Base-by-base conservation (phyloP, 805 yeast species). In the Metschnikowia peoriensis region DNA sequence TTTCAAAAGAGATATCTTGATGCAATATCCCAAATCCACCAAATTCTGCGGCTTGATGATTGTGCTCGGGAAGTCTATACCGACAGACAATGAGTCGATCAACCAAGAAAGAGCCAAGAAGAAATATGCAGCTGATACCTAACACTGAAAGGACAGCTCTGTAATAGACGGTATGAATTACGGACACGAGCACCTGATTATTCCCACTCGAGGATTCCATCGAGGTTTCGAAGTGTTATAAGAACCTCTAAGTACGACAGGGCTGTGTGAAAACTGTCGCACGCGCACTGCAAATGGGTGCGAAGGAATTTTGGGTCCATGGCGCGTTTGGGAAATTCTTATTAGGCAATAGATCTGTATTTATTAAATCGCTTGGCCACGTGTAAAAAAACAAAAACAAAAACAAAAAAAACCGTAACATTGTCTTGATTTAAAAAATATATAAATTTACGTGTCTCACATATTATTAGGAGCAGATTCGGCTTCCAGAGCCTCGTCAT, bases 1-100 rank as follows among this genome's bases (percentile, higher is more conserved):
- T 50, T 28, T 34, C 46, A 14, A 44, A 16, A 32, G 49, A 41
- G 28, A 28, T 45, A 34, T 41, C 45, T 32, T 27, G 16, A n/a
- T 34, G 41, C 6, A 22, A 40, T 12, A 27, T 10, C 38, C 38
- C 34, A 32, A 44, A 12, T 28, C 22, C 17, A 11, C 8, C 15
- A 5, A 16, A 11, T 22, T 27, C 35, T 27, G 14, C 16, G 7
- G 42, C 22, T n/a, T 8, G 16, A 10, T 14, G 42, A 38, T 44
- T 49, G 53, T 50, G 53, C 34, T 50, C 53, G 22, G 49, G 49
- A 29, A 50, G 49, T 28, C n/a, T 45, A 41, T 50, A 50, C n/a
- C 46, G 46, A 34, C 45, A 41, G 29, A 50, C 53, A 28, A 49
- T 27, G 14, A 50, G 41, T 28, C 49, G 49, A 28, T 40, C 42